phyloP scores from a whole-genome alignment of 176 grass and related monocot genomes.

The Zea luxurians region DNA sequence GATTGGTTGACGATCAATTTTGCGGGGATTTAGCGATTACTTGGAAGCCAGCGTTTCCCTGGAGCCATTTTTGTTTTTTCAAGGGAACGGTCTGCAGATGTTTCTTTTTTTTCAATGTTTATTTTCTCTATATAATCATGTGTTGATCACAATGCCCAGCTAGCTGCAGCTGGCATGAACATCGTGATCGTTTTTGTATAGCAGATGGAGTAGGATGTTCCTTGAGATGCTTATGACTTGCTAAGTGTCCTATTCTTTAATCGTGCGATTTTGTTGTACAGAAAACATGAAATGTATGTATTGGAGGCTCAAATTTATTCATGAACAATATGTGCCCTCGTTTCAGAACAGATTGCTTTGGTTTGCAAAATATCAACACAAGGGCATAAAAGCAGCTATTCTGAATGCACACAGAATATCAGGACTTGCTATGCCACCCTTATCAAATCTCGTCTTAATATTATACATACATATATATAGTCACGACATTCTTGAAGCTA shows the following conservation, averaged over 20 bases:
- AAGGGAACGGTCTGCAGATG: constrained; percentile 23
- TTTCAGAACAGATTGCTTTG: not conserved
- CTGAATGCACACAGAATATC: constrained; percentile 10
- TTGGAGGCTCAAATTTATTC: not conserved
- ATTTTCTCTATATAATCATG: not conserved
- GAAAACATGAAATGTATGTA: not conserved
- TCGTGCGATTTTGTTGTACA: not conserved
- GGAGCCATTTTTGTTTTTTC: constrained; percentile 20
- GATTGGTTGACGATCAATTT: constrained; percentile 43
- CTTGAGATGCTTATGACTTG: not conserved
- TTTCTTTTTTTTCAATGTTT: not conserved
- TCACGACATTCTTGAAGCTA: constrained; percentile 10
- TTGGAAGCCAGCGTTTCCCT: constrained; percentile 15
- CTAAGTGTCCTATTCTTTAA: not conserved
- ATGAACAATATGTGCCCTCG: not conserved
- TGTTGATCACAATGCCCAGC: not conserved
- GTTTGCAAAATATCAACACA: not conserved
- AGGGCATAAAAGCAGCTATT: not conserved
- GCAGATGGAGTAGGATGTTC: not conserved
- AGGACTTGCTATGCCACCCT: not conserved
- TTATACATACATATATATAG: constrained; percentile 6
- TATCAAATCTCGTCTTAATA: constrained; percentile 7
- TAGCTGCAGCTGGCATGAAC: constrained; percentile 20
- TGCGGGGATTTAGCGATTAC: constrained; percentile 34
- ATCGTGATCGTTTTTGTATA: constrained; percentile 24